A percentile compares a stretch with the other conserved stretches of the same genome.
These are phyloP conservation scores for Citrus medica DNA, from an alignment of 345 rosid genomes.

Conservation along the genomic window DNA sequence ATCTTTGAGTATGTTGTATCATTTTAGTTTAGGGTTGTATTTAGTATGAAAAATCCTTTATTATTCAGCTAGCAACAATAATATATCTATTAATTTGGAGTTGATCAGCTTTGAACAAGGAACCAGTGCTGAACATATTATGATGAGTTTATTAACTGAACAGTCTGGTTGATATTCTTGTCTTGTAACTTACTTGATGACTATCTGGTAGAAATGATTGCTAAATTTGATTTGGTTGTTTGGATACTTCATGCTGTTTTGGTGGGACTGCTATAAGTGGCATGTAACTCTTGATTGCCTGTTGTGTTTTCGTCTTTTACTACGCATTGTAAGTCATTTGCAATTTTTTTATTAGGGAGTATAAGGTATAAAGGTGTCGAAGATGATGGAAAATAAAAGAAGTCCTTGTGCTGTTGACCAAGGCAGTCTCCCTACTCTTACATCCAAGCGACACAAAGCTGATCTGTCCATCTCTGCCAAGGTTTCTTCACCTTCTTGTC, in stretches of 20 bases:
- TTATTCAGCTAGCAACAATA: background rate
- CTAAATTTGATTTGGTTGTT: background rate
- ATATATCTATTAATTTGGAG: background rate
- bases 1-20: background rate
- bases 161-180: background rate
- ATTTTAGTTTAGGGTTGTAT: background rate
- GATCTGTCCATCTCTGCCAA: slow-evolving; percentile 66
- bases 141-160: background rate
- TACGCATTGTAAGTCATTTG: slow-evolving; percentile 11
- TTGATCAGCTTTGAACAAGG: background rate
- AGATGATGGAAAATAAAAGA: slow-evolving; percentile 84
- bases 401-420: slow-evolving; percentile 70
- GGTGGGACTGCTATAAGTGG: background rate
- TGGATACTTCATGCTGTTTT: slow-evolving; percentile 1
- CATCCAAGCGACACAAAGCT: slow-evolving; percentile 73
- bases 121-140: background rate
- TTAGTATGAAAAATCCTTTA: background rate
- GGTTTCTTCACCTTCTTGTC: slow-evolving; percentile 35
- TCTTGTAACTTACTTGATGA: background rate
- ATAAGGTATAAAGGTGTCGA: slow-evolving; percentile 29
- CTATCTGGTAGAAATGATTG: background rate
- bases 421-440: slow-evolving; percentile 43
- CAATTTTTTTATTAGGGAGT: slow-evolving; percentile 31
- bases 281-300: slow-evolving; percentile 2
- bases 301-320: slow-evolving; percentile 10